Evolutionary conservation across 371 early-diverging fungal genomes (phyloP), one percentile per base, ranked within the genome.

Genomic region (Mucor racemosus): DNA sequence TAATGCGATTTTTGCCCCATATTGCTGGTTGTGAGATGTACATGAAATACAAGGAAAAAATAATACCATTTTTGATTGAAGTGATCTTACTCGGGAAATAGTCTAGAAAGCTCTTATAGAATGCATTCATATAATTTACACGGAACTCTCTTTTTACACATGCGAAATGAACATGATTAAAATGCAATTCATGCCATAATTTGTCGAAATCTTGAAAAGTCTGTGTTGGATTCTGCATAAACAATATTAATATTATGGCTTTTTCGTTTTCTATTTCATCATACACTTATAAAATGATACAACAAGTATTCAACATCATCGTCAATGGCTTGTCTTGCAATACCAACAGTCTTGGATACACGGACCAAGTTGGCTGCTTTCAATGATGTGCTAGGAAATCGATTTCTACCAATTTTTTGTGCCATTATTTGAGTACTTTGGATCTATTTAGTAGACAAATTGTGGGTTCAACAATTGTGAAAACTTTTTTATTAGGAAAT

Each of bases 31-130:
- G 74, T 38, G 74, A 65, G 4, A 56, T 39, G 17, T 70, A 65
- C n/a, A 74, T 38, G 34, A 67, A 70, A 42, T 74, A 74, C 3
- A 74, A 33, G 2, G 67, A 53, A 48, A 64, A 74, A 0, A 74
- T 35, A 3, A 61, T 62, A 1, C 56, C 74, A 5, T 39, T 55
- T 13, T 58, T 36, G 3, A 68, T 13, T 0, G 53, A 17, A 5
- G 34, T 34, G 0, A 65, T n/a, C 8, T 39, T 10, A 38, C 65
- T 67, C 10, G 38, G 10, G 38, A 67, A 53, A n/a, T 69, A 60
- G 39, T 58, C 69, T 60, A 68, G 36, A 15, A 69, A 61, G 35
- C 62, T 56, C 4, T 42, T 13, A 36, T 60, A 70, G 17, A 74
- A 65, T 0, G 64, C 56, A 31, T 48, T 42, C 70, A 74, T 65